A percentile compares a stretch with the other conserved stretches of the same genome.
Conservation (phyloP, 2,329 filamentous ascomycete genomes). For the Sporothrix phasma region DNA sequence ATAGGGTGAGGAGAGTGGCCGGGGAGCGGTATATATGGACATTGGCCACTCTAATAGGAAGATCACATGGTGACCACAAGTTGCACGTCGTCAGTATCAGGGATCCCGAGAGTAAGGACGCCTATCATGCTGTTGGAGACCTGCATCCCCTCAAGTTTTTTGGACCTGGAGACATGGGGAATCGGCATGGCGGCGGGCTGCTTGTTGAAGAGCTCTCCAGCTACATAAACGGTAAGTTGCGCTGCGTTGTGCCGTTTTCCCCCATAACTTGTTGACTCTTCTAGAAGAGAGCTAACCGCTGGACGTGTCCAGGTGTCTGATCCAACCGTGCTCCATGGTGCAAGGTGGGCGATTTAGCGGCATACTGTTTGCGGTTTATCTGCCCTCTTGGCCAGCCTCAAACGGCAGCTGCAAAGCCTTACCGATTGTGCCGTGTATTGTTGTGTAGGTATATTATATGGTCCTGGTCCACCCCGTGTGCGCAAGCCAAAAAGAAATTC, state of each 20-base stretch:
- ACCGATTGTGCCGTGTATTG: too few relatives aligned
- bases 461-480: neutral
- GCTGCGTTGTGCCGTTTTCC: neutral
- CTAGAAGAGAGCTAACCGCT: neutral
- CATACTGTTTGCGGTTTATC: neutral
- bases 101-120: neutral
- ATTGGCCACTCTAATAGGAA: neutral
- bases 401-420: too few relatives aligned
- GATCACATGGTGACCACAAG: neutral
- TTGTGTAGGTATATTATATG: too few relatives aligned
- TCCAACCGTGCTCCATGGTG: neutral
- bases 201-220: neutral
- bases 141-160: neutral
- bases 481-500: neutral
- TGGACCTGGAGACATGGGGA: neutral
- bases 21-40: constrained; percentile 1
- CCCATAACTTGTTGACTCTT: neutral
- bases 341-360: neutral
- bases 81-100: constrained; percentile 8
- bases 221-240: neutral
- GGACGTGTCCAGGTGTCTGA: neutral
- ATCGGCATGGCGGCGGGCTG: too few relatives aligned
- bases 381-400: neutral
- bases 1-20: neutral
- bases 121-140: neutral